Percentiles rank a stretch among this genome's conserved stretches.
These are phyloP conservation scores for Chrysoporthe austroafricana DNA, from an alignment of 2,329 filamentous ascomycete species.

Conservation along the genomic window DNA sequence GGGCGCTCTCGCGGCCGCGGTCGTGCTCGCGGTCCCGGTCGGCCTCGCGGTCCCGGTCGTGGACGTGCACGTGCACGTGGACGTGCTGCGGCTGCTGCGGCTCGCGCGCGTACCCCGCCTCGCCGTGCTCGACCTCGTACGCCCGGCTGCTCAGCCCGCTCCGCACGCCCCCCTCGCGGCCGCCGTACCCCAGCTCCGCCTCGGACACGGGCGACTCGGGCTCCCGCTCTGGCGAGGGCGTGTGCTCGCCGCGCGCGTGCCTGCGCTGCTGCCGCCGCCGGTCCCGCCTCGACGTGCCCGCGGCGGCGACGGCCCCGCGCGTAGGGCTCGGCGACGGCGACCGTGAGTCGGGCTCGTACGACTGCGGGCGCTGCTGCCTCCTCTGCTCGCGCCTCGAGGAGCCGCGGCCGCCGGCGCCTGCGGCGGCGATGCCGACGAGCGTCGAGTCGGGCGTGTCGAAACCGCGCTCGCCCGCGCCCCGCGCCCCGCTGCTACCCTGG, in stretches of 20 bases:
- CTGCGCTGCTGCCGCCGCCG: conserved; percentile 10
- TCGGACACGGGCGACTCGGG: conserved; percentile 1
- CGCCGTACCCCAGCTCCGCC: not conserved
- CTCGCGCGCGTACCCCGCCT: not conserved
- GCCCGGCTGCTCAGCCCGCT: not conserved
- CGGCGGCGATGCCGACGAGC: not conserved
- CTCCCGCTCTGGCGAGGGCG: not conserved
- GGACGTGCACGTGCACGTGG: conserved; percentile 18
- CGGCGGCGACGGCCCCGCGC: not conserved
- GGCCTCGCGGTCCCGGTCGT: conserved; percentile 13
- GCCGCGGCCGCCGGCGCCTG: not conserved
- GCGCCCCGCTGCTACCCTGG: not conserved
- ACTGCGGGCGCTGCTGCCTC: not conserved
- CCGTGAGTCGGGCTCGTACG: not conserved
- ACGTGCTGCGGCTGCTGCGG: conserved; percentile 16
- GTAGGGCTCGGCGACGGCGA: conserved; percentile 1
- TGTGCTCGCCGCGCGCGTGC: conserved; percentile 4
- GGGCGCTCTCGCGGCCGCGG: not conserved
- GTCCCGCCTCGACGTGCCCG: conserved; percentile 2
- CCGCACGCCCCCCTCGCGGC: not conserved
- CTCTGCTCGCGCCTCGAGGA: conserved; percentile 23
- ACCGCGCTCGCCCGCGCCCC: not conserved
- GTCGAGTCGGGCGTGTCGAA: not conserved
- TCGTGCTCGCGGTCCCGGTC: conserved; percentile 1
- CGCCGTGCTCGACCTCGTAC: not conserved